Evolutionary conservation across 345 rosid genomes (phyloP).

Genomic region (Citrus inodora): DNA sequence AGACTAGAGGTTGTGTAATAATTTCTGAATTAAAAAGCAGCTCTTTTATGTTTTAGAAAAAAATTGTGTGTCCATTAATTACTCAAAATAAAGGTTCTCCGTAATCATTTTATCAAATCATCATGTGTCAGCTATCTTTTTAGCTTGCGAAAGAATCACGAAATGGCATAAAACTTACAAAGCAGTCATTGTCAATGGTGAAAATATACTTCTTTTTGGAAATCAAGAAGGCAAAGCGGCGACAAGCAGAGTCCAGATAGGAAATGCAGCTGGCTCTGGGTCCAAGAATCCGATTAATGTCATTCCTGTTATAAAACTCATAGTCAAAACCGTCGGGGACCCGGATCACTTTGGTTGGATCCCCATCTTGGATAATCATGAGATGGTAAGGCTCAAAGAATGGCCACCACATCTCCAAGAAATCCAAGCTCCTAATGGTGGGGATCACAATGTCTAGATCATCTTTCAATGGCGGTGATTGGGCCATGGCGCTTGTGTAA

Average conservation of each 20-base stretch:
- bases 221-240: conserved; percentile 57
- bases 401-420: conserved; percentile 39
- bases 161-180: conserved; percentile 26
- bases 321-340: conserved; percentile 38
- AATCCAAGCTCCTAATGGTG: conserved; percentile 28
- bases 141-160: no score
- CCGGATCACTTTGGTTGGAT: conserved; percentile 23
- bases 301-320: conserved; percentile 33
- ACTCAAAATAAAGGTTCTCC: no score
- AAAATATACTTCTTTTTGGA: conserved; percentile 56
- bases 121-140: no score
- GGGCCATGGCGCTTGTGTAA: not conserved
- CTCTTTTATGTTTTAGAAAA: no score
- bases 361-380: conserved; percentile 35
- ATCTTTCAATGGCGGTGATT: conserved; percentile 18
- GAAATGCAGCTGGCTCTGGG: conserved; percentile 32
- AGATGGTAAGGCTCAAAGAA: conserved; percentile 35
- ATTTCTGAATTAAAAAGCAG: no score
- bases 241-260: conserved; percentile 40
- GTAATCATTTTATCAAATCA: no score
- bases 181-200: conserved; percentile 65
- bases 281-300: conserved; percentile 26
- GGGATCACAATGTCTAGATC: conserved; percentile 34
- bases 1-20: no score
- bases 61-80: no score